phyloP scores from a whole-genome alignment of 2,329 filamentous ascomycete genomes.

The Coniella lustricola region DNA sequence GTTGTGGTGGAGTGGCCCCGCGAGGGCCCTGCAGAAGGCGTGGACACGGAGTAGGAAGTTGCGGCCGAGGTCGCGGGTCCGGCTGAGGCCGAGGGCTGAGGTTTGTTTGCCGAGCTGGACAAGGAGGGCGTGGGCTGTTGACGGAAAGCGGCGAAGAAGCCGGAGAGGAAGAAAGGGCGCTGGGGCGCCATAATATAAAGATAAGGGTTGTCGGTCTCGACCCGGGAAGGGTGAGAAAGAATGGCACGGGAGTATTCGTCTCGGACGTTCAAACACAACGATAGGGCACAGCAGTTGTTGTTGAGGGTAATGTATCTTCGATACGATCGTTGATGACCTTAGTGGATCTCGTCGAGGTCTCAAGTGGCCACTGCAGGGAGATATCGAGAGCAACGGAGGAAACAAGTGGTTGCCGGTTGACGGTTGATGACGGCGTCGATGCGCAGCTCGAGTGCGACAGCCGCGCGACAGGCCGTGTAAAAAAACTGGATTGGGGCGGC shows the following conservation, averaged over 20 bases:
- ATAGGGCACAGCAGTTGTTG: too few relatives aligned
- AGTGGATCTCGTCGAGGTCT: too few relatives aligned
- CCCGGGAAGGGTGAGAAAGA: not conserved
- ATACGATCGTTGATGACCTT: too few relatives aligned
- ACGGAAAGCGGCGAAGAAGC: constrained; percentile 49
- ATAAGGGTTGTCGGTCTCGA: not conserved
- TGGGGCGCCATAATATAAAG: constrained; percentile 40
- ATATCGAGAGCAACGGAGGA: too few relatives aligned
- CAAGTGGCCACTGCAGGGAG: too few relatives aligned
- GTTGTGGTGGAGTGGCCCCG: constrained; percentile 10
- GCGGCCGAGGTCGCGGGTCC: constrained; percentile 17
- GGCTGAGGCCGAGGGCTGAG: constrained; percentile 25
- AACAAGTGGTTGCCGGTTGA: too few relatives aligned
- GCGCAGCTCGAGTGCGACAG: too few relatives aligned
- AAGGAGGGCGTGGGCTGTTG: constrained; percentile 33
- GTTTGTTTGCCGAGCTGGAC: constrained; percentile 30
- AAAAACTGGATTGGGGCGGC: not conserved
- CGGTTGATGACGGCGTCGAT: not conserved
- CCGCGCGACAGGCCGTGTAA: too few relatives aligned
- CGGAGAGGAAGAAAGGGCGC: constrained; percentile 49
- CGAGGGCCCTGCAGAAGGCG: constrained; percentile 22
- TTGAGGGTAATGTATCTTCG: too few relatives aligned
- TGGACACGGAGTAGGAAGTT: constrained; percentile 19
- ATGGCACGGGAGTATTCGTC: too few relatives aligned
- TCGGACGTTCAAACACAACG: too few relatives aligned